Evolutionary conservation across 768 basidiomycete species (phyloP), one percentile per base, ranked within the genome.

Genomic region (Kondoa subrosea): DNA sequence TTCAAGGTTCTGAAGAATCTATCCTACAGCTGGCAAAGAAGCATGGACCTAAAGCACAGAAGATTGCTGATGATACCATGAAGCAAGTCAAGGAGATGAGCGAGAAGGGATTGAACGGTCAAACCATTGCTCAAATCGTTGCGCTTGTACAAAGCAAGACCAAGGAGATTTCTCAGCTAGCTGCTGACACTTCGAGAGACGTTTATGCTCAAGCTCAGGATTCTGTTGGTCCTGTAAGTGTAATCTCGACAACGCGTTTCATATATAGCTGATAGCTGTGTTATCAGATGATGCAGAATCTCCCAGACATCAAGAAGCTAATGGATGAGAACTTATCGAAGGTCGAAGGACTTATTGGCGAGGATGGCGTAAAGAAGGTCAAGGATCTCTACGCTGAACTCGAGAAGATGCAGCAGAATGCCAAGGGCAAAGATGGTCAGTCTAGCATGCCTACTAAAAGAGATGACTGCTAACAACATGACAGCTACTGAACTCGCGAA

Each of bases 21-120:
- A 57, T 74, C 3, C 64, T 69, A 61, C 65, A 74, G 66, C 71
- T 74, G 30, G 57, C 69, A 27, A 67, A 70, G 30, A 73, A 72
- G 67, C 71, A 74, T 68, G 74, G 74, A 14, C 74, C 74, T 17
- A 70, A 74, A 50, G 74, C 74, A 8, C 34, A 62, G 15, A 65
- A 66, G 59, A 70, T 74, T 67, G 64, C 69, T 15, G 56, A 68
- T 59, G 70, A 71, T 64, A 70, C 71, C 66, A 69, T 72, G 68
- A 34, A 68, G 34, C 66, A 74, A 59, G 64, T 70, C 29, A 33
- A 67, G 27, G 56, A 66, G n/a, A 32, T 74, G 30, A 67, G 70
- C 14, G 40, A 70, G 27, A 64, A 69, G 58, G 73, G 73, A 15
- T 30, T 74, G 57, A 74, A 71, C 68, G 68, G 71, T 32, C 68